phyloP scores from a whole-genome alignment of 257 asterid genomes.

The Petrea volubilis region DNA sequence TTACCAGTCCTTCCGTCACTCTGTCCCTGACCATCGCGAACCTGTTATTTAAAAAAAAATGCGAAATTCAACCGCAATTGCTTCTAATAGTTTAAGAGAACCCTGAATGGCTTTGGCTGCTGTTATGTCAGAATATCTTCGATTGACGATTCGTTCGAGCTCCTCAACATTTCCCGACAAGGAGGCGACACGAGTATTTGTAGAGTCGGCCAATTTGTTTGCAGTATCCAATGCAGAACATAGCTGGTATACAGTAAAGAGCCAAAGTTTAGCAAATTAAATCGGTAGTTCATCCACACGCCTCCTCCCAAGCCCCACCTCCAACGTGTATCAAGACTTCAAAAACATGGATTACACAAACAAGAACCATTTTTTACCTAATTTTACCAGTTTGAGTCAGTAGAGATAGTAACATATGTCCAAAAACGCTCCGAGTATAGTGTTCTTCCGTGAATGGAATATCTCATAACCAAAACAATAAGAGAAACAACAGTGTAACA shows the following conservation, averaged over 20 bases:
- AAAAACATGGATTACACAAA: neutral
- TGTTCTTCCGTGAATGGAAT: neutral
- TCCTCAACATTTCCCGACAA: constrained; percentile 53
- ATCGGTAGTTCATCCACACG: too few relatives aligned
- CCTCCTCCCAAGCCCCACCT: neutral
- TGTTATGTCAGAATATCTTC: constrained; percentile 57
- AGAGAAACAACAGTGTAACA: neutral
- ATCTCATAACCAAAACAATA: neutral
- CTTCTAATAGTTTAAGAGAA: constrained; percentile 23
- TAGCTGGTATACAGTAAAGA: constrained; percentile 41
- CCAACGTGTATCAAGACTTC: neutral
- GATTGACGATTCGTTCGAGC: constrained; percentile 44
- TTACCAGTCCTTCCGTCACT: too few relatives aligned
- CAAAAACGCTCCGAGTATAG: neutral
- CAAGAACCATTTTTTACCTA: neutral
- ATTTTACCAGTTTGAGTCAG: neutral
- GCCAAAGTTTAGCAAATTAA: constrained; percentile 6
- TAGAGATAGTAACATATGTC: neutral
- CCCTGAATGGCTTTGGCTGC: constrained; percentile 54
- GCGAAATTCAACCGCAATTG: neutral
- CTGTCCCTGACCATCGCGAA: too few relatives aligned
- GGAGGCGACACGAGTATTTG: constrained; percentile 41
- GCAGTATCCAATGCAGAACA: constrained; percentile 80
- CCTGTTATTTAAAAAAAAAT: too few relatives aligned
- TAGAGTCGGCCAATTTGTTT: constrained; percentile 60